Base-by-base conservation (phyloP, 192 early-diverging fungal species). In the Entomortierella beljakovae region DNA sequence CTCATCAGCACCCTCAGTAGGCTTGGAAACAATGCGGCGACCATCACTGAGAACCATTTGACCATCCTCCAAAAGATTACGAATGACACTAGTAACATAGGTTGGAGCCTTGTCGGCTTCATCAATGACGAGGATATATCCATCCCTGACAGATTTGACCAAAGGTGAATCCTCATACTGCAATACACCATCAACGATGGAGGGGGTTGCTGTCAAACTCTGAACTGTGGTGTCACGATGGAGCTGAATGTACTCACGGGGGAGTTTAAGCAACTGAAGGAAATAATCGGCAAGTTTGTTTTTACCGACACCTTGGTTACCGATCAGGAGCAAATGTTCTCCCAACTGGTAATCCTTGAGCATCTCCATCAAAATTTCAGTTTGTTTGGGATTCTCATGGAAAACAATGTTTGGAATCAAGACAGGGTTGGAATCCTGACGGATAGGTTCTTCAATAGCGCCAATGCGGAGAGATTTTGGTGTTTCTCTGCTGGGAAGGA, bases 81-180 rank as follows among this genome's bases (percentile, higher is more conserved):
- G 92, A 6, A 94, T 82, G 11, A 92, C 86, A 25, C 91, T 88
- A 15, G 93, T 93, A 20, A 94, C 91, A 71, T 91, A 89, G 2
- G 91, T 91, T 2, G 93, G 93, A 2, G 93, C 93, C 61, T 94
- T 94, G 68, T 94, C 93, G 6, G 93, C 93, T 69, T 94, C 93
- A 77, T 94, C 93, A 16, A 94, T 89, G 15, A 94, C 88, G 22
- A 94, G 70, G 34, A 94, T 87, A 20, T 89, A 84, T 20, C 92
- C 88, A 68, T 65, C 66, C n/a, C 72, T 59, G 18, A 81, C 84
- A 13, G 86, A 81, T 11, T 83, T 77, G 51, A 90, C 86, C 48
- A 92, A 76, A 9, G 93, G 89, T 22, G 90, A 92, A 64, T 94
- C 93, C 59, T 92, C 88, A 77, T 90, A 92, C 26, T 81, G 60